Evolutionary conservation across 257 asterid species (phyloP).

Genomic region (Cruciata laevipes): DNA sequence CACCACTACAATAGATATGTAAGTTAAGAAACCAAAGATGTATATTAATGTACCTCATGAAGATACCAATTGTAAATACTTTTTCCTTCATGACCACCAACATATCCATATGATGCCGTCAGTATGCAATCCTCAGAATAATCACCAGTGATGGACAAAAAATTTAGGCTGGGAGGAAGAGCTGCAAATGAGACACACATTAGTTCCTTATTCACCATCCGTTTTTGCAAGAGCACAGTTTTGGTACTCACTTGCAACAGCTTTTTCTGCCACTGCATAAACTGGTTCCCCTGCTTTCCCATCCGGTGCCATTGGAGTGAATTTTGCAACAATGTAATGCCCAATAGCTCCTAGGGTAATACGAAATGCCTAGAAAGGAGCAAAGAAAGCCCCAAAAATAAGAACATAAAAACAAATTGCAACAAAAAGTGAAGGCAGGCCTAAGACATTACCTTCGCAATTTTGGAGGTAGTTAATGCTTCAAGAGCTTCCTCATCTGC

Average conservation of each 20-base stretch:
- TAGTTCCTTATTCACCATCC: conserved; percentile 7
- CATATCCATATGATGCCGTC: conserved; percentile 93
- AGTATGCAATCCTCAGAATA: conserved; percentile 71
- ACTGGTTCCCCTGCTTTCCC: conserved; percentile 98
- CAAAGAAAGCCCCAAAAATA: conserved; percentile 9
- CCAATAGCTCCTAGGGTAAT: conserved; percentile 97
- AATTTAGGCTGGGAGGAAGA: conserved; percentile 90
- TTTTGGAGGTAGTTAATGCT: conserved; percentile 78
- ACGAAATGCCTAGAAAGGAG: conserved; percentile 62
- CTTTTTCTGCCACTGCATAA: conserved; percentile 62
- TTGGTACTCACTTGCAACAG: conserved; percentile 61
- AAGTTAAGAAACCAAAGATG: background rate
- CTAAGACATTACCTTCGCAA: conserved; percentile 61
- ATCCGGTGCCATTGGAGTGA: conserved; percentile 95
- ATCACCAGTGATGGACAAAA: conserved; percentile 88
- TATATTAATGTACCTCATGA: conserved; percentile 54
- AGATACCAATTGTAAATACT: conserved; percentile 79
- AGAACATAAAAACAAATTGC: background rate
- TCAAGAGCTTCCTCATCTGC: conserved; percentile 74
- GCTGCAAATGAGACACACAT: conserved; percentile 46
- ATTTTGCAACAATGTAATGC: conserved; percentile 65
- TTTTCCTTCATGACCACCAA: conserved; percentile 97
- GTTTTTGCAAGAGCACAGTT: conserved; percentile 12
- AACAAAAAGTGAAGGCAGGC: background rate
- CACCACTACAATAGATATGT: background rate